Base-by-base conservation (phyloP, 2,329 filamentous ascomycete genomes). In the Claviceps lovelessii region DNA sequence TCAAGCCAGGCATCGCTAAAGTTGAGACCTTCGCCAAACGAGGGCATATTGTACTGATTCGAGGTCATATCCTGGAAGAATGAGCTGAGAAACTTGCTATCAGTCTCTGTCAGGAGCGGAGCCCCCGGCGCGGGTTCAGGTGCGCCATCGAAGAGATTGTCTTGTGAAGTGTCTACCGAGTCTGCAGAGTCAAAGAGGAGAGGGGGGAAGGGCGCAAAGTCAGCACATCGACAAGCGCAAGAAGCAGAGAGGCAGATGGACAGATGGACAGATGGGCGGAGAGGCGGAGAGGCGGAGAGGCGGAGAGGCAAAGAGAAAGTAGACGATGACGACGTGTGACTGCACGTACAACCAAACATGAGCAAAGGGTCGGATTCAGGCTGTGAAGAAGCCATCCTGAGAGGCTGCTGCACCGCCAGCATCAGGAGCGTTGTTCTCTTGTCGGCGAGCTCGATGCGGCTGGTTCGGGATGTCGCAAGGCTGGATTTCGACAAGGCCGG, bases 291-390 rank as follows among this genome's bases (percentile, higher is more conserved):
- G 6, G 33, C 33, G n/a, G 4, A 37, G 35, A 13, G 9, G 35
- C 35, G 35, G 35, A 37, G 9, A 33, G 6, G 33, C 33, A 33
- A 9, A 6, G 23, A 23, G 23, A 33, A 7, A 33, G 3, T 10
- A 11, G 29, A 48, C n/a, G 23, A 19, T 19, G 13, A 35, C 7
- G 23, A 45, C 15, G 59, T 55, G 47, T 23, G 23, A 39, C 51
- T 31, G 49, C 47, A 77, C 83, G 62, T 76, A 86, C 83, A 86
- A 64, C 83, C 84, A 75, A 86, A 86, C 42, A 80, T 79, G 64
- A 79, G 71, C 59, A 77, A 73, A 55, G 74, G 70, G 62, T 80
- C 74, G 62, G 76, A 64, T 56, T 67, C 65, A 66, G 75, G 74
- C 70, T 76, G 76, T 70, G 72, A 75, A 70, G 78, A 77, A 76